Conservation (phyloP, 495 filamentous ascomycete species). For the Ramalina peruviana region DNA sequence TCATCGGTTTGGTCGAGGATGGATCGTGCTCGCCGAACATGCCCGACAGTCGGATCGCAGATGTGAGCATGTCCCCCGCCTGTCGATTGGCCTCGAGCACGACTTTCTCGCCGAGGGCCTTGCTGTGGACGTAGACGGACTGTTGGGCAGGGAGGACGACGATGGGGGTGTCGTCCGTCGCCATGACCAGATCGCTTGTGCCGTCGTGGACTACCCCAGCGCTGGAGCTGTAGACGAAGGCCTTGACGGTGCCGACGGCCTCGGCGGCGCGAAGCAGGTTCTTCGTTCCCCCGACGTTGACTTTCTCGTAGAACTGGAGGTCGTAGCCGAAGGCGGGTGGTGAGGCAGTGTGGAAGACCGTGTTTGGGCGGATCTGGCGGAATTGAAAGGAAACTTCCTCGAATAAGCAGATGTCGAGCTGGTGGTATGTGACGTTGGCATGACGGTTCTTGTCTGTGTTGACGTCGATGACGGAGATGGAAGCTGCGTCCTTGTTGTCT, state of each 20-base stretch:
- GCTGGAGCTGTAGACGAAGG: slow-evolving; percentile 30
- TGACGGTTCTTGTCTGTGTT: not conserved
- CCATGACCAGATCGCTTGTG: slow-evolving; percentile 14
- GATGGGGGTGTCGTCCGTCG: slow-evolving; percentile 19
- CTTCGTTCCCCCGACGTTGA: slow-evolving; percentile 32
- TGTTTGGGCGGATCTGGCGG: no score
- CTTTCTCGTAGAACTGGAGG: slow-evolving; percentile 10
- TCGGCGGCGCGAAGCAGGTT: slow-evolving; percentile 26
- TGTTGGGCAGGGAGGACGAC: slow-evolving; percentile 14
- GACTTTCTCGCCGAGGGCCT: slow-evolving; percentile 19
- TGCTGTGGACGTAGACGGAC: slow-evolving; percentile 19
- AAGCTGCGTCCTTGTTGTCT: not conserved
- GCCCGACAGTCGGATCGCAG: slow-evolving; percentile 12
- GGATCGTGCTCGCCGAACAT: slow-evolving; percentile 19
- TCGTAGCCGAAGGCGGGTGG: slow-evolving; percentile 8
- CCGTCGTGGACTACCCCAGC: slow-evolving; percentile 22
- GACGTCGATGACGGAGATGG: not conserved
- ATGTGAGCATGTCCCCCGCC: slow-evolving; percentile 16
- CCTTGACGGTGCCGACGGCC: slow-evolving; percentile 20
- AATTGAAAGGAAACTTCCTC: no score
- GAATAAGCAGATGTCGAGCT: no score
- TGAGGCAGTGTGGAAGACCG: slow-evolving; percentile 20
- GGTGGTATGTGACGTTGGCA: not conserved
- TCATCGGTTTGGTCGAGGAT: slow-evolving; percentile 10
- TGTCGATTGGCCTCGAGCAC: slow-evolving; percentile 21